A percentile compares a stretch with the other conserved stretches of the same genome.
Conservation (phyloP, 371 early-diverging fungal genomes). For the Apophysomyces variabilis region DNA sequence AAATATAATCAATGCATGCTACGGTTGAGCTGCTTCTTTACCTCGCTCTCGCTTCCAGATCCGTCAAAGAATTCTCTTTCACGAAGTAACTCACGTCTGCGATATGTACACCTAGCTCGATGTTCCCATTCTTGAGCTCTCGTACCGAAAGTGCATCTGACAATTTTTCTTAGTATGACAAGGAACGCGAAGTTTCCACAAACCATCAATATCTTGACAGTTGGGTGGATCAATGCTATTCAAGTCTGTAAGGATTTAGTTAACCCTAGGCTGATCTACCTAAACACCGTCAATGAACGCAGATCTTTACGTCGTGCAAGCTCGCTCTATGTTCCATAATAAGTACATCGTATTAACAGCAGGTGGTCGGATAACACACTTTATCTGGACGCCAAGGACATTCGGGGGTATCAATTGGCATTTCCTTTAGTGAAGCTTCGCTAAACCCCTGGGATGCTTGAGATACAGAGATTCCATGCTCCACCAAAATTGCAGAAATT, state of each 20-base stretch:
- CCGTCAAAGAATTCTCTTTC: constrained; percentile 74
- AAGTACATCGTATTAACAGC: neutral
- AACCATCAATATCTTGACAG: constrained; percentile 91
- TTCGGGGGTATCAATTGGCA: constrained; percentile 64
- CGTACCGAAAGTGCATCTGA: constrained; percentile 88
- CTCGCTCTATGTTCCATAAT: constrained; percentile 40
- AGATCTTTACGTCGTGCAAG: constrained; percentile 59
- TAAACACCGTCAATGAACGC: constrained; percentile 52
- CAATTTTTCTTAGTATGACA: neutral
- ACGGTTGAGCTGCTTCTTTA: constrained; percentile 14
- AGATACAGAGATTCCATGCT: constrained; percentile 77
- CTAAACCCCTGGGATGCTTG: constrained; percentile 72
- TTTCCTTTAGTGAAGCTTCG: constrained; percentile 67
- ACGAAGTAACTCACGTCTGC: constrained; percentile 98
- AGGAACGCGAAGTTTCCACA: constrained; percentile 61
- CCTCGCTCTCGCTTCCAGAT: constrained; percentile 83
- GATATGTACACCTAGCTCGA: constrained; percentile 95
- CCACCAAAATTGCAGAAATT: constrained; percentile 78
- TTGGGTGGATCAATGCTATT: constrained; percentile 91
- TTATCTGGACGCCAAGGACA: constrained; percentile 64
- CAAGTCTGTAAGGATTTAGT: constrained; percentile 16
- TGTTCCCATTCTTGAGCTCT: constrained; percentile 53
- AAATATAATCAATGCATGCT: constrained; percentile 2
- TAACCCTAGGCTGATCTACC: constrained; percentile 20
- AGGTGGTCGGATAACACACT: constrained; percentile 12